Percentiles rank a stretch among this genome's conserved stretches.
phyloP scores from a whole-genome alignment of 2,329 filamentous ascomycete genomes.

The Herpotrichia juniperi region DNA sequence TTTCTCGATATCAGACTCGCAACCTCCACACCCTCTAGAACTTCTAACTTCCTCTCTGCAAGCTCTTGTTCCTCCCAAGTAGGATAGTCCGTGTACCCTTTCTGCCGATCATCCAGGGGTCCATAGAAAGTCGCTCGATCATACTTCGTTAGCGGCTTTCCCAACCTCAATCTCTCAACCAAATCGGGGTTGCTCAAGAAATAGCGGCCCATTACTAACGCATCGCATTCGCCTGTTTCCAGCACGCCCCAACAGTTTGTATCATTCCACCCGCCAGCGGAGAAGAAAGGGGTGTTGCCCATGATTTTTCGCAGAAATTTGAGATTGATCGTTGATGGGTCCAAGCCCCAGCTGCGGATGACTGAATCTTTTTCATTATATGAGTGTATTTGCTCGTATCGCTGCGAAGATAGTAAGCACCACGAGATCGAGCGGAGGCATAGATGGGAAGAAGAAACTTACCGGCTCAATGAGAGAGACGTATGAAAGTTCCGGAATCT shows the following conservation, averaged over 20 bases:
- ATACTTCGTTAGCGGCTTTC: conserved; percentile 43
- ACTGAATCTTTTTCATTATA: conserved; percentile 57
- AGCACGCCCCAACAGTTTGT: conserved; percentile 57
- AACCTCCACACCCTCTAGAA: not conserved
- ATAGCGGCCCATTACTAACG: conserved; percentile 49
- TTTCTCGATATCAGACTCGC: not conserved
- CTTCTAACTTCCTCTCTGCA: not conserved
- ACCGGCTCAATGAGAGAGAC: conserved; percentile 62
- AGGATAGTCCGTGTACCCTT: conserved; percentile 28
- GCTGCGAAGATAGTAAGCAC: conserved; percentile 11
- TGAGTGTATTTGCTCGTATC: conserved; percentile 60
- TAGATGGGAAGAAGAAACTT: conserved; percentile 8
- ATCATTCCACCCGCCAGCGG: conserved; percentile 60
- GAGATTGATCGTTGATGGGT: conserved; percentile 49
- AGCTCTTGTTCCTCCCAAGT: conserved; percentile 12
- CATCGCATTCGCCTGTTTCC: conserved; percentile 46
- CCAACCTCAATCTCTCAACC: conserved; percentile 46
- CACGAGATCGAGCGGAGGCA: not conserved
- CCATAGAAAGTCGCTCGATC: conserved; percentile 40
- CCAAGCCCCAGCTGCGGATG: conserved; percentile 55
- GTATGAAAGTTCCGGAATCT: conserved; percentile 55
- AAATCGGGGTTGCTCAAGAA: conserved; percentile 56
- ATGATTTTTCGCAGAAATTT: conserved; percentile 58
- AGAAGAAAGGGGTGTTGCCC: conserved; percentile 59
- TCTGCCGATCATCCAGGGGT: conserved; percentile 19